Base-by-base conservation (phyloP, 164 flowering plant genomes). In the Liriodendron chinense region DNA sequence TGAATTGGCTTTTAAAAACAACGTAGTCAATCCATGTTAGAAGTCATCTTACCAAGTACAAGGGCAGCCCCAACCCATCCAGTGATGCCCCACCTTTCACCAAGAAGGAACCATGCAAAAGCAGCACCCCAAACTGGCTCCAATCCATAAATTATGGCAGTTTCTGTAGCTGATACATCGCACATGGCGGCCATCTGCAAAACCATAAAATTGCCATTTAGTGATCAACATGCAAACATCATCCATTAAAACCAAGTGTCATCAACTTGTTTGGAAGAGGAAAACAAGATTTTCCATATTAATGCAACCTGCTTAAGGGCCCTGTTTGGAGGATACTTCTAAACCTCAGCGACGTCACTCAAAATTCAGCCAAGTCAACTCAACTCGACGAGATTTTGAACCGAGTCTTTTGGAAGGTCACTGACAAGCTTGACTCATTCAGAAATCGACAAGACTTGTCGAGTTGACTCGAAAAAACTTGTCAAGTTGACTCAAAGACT, bases 111-210 rank as follows among this genome's bases (percentile, higher is more conserved):
- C 98, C 98, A 94, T 62, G 98, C 96, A 83, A 94, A 92, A 73
- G 90, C 90, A 83, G 97, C 97, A 82, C 97, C 98, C 98, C 98
- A 94, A 9, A 94, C 78, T 67, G 97, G 97, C 77, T 94, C 98
- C 85, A 92, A 72, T 1, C 93, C 93, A 82, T 92, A 92, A 13
- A 94, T 88, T 43, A 94, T 87, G 43, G 97, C 97, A 65, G 96
- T 83, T 86, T 94, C 97, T 47, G 96, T 90, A 20, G 97, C 97
- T 65, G 96, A 91, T 69, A 94, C 90, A 77, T 94, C 92, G 69
- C 87, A 77, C 98, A 94, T 91, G 14, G 97, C 96, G 68, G 87
- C 81, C 87, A 92, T 89, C 97, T 94, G 85, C 53, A 81, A 2
- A 65, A 48, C 26, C 71, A 47, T 21, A 34, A n/a, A 28, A 67